phyloP scores from a whole-genome alignment of 176 grass and related monocot species.

The Carex cristatella region DNA sequence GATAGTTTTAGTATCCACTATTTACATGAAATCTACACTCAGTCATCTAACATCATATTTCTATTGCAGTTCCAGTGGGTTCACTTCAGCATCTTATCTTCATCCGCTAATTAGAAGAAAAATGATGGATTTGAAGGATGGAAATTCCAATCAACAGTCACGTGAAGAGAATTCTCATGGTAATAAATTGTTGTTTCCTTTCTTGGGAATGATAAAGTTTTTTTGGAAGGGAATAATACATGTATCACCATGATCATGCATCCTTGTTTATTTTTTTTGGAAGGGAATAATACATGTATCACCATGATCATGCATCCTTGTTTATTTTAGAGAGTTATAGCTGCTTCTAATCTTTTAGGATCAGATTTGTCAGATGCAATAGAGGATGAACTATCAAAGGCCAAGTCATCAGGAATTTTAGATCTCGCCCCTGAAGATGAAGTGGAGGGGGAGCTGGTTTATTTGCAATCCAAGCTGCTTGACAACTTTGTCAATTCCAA shows the following conservation, averaged over 20 bases:
- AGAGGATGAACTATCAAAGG: constrained; percentile 44
- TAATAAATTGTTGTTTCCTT: constrained; percentile 23
- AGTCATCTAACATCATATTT: not conserved
- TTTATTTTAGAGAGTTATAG: not conserved
- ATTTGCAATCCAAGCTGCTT: constrained; percentile 83
- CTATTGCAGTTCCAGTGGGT: constrained; percentile 48
- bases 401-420: constrained; percentile 48
- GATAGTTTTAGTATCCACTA: not conserved
- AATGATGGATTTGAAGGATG: constrained; percentile 39
- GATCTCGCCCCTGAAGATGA: constrained; percentile 88
- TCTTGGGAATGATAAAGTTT: not conserved
- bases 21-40: not conserved
- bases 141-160: constrained; percentile 38
- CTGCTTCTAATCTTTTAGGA: not conserved
- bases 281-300: not conserved
- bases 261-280: not conserved
- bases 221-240: not conserved
- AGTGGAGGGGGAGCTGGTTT: constrained; percentile 87
- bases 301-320: not conserved
- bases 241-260: not conserved
- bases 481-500: constrained; percentile 61
- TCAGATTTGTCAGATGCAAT: constrained; percentile 29
- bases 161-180: constrained; percentile 33
- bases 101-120: constrained; percentile 82
- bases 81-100: constrained; percentile 49